Conservation (phyloP, 495 filamentous ascomycete species). For the Amniculicola lignicola region DNA sequence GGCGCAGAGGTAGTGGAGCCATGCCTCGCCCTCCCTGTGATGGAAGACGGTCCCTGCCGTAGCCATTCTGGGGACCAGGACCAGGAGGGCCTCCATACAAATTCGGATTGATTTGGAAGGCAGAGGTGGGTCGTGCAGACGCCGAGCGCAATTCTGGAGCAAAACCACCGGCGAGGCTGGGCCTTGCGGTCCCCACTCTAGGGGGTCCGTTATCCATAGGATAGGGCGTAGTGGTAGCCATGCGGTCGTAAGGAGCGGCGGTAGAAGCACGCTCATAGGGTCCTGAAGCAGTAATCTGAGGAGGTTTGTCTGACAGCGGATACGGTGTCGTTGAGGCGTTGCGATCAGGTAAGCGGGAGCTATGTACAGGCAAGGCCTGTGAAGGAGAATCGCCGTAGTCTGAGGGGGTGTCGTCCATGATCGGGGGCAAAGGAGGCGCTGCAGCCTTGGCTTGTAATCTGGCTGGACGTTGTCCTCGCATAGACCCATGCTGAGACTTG, state of each 20-base stretch:
- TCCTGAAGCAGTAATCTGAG: slow-evolving; percentile 44
- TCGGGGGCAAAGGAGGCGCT: slow-evolving; percentile 30
- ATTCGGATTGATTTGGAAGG: slow-evolving; percentile 39
- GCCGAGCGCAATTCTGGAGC: slow-evolving; percentile 35
- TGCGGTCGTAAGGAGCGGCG: slow-evolving; percentile 44
- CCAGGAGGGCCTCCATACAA: slow-evolving; percentile 16
- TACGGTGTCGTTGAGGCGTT: slow-evolving; percentile 35
- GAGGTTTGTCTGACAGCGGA: slow-evolving; percentile 41
- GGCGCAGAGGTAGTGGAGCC: slow-evolving; percentile 28
- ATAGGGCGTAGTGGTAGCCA: slow-evolving; percentile 62
- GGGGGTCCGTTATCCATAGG: slow-evolving; percentile 56
- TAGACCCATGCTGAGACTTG: slow-evolving; percentile 88
- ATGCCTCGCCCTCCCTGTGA: slow-evolving; percentile 20
- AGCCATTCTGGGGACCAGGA: too few relatives aligned
- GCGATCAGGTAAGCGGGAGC: slow-evolving; percentile 25
- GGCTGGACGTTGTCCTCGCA: slow-evolving; percentile 66
- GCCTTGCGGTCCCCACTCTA: slow-evolving; percentile 35
- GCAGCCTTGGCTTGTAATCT: slow-evolving; percentile 53
- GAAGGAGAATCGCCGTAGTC: slow-evolving; percentile 24
- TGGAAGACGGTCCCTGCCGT: not conserved
- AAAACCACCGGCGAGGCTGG: slow-evolving; percentile 43
- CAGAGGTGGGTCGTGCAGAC: slow-evolving; percentile 28
- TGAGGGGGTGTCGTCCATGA: slow-evolving; percentile 29
- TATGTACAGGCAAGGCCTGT: slow-evolving; percentile 2
- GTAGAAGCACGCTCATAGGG: slow-evolving; percentile 26